Conservation (phyloP, 495 filamentous ascomycete species). For the Trichoderma orchidacearum region DNA sequence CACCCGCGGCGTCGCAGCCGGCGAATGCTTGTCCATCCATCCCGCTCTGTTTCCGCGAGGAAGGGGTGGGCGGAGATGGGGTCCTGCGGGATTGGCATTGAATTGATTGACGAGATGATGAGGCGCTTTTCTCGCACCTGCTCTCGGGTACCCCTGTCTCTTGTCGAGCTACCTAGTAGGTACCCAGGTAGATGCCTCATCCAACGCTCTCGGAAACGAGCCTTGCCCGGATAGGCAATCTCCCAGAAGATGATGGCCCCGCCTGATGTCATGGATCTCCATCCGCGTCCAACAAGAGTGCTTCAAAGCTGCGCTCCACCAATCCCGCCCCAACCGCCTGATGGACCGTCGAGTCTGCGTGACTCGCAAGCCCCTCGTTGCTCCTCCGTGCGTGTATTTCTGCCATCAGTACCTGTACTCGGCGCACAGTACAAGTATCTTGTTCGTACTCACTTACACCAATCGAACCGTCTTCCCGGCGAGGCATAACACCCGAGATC, state of each 20-base stretch:
- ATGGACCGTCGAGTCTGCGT: not conserved
- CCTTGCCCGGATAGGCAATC: slow-evolving; percentile 1
- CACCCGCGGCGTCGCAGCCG: not conserved
- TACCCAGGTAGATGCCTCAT: not conserved
- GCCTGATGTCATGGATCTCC: slow-evolving; percentile 1
- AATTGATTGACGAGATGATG: not conserved
- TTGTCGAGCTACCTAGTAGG: too few species aligned
- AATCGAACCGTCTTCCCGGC: not conserved
- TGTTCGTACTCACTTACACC: too few species aligned
- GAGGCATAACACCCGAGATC: not conserved
- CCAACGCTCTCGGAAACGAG: not conserved
- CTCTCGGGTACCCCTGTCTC: not conserved
- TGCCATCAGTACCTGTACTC: too few species aligned
- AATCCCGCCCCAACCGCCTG: not conserved
- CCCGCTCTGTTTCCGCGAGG: not conserved
- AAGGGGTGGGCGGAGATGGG: not conserved
- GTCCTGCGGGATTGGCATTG: not conserved
- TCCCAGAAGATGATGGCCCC: not conserved
- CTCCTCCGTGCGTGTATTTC: not conserved
- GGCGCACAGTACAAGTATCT: not conserved
- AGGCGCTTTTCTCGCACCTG: not conserved
- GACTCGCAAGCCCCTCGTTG: not conserved
- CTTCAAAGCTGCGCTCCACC: not conserved
- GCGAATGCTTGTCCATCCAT: not conserved
- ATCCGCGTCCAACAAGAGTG: not conserved